Evolutionary conservation across 2,329 filamentous ascomycete genomes (phyloP).

Genomic region (Periconia digitata): DNA sequence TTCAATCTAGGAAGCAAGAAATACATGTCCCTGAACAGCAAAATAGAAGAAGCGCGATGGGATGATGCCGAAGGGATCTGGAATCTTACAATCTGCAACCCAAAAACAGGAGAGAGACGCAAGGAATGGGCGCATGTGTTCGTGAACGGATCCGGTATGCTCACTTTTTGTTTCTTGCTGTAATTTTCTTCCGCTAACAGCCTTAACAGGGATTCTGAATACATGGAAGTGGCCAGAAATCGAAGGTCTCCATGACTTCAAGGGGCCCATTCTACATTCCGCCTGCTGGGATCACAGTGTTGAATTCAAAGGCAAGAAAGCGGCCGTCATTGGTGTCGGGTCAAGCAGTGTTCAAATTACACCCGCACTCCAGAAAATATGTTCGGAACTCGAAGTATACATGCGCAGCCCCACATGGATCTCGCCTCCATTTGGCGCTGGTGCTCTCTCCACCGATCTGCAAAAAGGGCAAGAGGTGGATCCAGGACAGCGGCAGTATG

Average conservation of each 20-base stretch:
- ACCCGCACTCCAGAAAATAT: constrained; percentile 43
- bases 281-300: constrained; percentile 47
- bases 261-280: constrained; percentile 48
- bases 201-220: constrained; percentile 45
- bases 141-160: constrained; percentile 47
- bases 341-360: constrained; percentile 41
- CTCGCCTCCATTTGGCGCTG: constrained; percentile 41
- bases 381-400: constrained; percentile 37
- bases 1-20: constrained; percentile 27
- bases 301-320: constrained; percentile 32
- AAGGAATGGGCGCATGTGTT: constrained; percentile 44
- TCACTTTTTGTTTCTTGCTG: neutral
- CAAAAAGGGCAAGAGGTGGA: constrained; percentile 42
- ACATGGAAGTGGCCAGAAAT: constrained; percentile 50
- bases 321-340: constrained; percentile 37
- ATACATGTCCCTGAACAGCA: constrained; percentile 51
- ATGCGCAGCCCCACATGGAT: constrained; percentile 47
- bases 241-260: constrained; percentile 45
- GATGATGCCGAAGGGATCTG: constrained; percentile 44
- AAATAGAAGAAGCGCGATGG: constrained; percentile 50
- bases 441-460: constrained; percentile 34
- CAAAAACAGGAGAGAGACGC: constrained; percentile 33
- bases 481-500: constrained; percentile 47
- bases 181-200: constrained; percentile 20
- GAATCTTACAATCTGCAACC: constrained; percentile 41